phyloP scores from a whole-genome alignment of 2,329 filamentous ascomycete genomes.

The Pestalotiopsis sp. region DNA sequence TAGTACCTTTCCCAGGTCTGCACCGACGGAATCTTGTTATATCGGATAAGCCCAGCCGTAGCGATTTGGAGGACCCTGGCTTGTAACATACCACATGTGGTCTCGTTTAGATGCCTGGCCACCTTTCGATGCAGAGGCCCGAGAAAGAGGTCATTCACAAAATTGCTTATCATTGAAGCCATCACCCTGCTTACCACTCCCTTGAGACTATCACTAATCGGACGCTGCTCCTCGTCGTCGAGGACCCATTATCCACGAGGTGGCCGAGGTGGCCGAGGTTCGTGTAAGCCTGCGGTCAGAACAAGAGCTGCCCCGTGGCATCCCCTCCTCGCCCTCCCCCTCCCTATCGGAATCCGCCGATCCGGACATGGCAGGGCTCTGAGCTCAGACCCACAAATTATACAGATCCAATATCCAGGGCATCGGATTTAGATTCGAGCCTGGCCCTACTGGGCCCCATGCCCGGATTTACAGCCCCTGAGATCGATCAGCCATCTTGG shows the following conservation, averaged over 20 bases:
- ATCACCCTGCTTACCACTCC: background rate
- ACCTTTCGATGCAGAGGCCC: background rate
- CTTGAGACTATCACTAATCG: too few relatives aligned
- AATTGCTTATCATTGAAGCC: background rate
- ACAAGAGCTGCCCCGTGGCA: too few relatives aligned
- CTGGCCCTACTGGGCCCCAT: too few relatives aligned
- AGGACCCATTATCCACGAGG: too few relatives aligned
- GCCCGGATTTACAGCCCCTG: too few relatives aligned
- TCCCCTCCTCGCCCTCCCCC: background rate
- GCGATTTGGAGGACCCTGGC: background rate
- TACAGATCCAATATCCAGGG: background rate
- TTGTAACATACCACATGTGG: background rate
- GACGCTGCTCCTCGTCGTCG: too few relatives aligned
- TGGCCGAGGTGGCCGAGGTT: too few relatives aligned
- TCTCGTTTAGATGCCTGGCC: background rate
- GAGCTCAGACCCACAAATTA: background rate
- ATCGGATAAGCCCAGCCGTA: background rate
- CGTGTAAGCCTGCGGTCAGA: too few relatives aligned
- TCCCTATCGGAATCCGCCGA: too few relatives aligned
- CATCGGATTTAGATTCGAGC: too few relatives aligned
- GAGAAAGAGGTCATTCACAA: background rate
- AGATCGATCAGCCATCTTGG: too few relatives aligned
- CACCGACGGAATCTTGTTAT: background rate
- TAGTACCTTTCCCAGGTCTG: slow-evolving; percentile 1
- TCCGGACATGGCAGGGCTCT: background rate